Base-by-base conservation (phyloP, 768 basidiomycete species). In the Baorangia bicolor region DNA sequence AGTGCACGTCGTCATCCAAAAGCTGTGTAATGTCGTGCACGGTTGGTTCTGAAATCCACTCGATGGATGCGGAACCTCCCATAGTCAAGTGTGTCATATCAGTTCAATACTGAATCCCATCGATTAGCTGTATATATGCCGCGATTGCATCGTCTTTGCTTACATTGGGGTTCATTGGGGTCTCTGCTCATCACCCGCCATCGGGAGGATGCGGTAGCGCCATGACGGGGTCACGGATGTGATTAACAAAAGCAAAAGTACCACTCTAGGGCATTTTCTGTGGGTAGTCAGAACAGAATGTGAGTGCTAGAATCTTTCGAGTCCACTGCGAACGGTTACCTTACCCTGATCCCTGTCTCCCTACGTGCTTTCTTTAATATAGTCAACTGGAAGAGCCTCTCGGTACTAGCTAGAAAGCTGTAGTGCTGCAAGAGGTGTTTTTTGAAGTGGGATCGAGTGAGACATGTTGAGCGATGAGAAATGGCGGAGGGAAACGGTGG, bases 401-500 rank as follows among this genome's bases (percentile, higher is more conserved):
- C 23, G 12, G 28, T 14, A 31, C 35, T 3, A 40, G 14, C 38
- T 43, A 2, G 5, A 21, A 41, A 9, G 43, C 4, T 47, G 34
- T 2, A 53, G 47, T 37, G 20, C 14, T 43, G 27, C 4, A 8
- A 38, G 25, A 49, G 48, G 10, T 14, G 4, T 31, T 48, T 58
- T 57, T 51, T 53, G 55, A 38, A 27, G 45, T 34, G 38, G 55
- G 56, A 67, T 61, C 49, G 21, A 55, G 55, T 38, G 35, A 37
- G 39, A 50, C 58, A 57, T 58, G 59, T 49, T 46, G 66, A 54
- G 52, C 59, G 65, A 71, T 69, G 69, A 65, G 63, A 65, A 65
- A 59, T 40, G 51, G 61, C 37, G 57, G 68, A 67, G 61, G 61
- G 68, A 60, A 63, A 60, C 39, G 49, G 63, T 71, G 68, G 58